Percentiles rank a stretch among this genome's conserved stretches.
Evolutionary conservation across 2,329 filamentous ascomycete genomes (phyloP).

Genomic region (Fusarium sambucinum): DNA sequence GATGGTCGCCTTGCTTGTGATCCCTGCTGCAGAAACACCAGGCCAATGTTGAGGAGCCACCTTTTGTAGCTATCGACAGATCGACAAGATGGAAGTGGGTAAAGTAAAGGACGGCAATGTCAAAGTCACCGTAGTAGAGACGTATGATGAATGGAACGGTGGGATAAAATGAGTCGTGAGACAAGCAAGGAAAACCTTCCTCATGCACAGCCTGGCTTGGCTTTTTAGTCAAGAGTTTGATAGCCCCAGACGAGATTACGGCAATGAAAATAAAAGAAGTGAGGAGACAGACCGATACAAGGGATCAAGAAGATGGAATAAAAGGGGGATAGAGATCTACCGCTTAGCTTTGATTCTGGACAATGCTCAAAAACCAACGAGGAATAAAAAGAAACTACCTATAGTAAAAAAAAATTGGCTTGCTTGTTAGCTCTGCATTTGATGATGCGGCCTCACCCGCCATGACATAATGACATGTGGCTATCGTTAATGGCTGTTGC

Average conservation of each 20-base stretch:
- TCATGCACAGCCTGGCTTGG: constrained; percentile 41
- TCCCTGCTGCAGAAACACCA: constrained; percentile 37
- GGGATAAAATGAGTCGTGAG: constrained; percentile 30
- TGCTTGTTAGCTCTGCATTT: constrained; percentile 27
- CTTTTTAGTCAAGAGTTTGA: constrained; percentile 18
- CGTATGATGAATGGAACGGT: constrained; percentile 14
- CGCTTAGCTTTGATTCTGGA: background rate
- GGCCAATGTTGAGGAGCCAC: constrained; percentile 31
- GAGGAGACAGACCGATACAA: background rate
- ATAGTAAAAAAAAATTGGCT: constrained; percentile 15
- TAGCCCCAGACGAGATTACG: constrained; percentile 24
- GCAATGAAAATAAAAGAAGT: constrained; percentile 16
- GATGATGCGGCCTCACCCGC: constrained; percentile 35
- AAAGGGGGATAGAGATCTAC: constrained; percentile 12
- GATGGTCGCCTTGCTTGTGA: constrained; percentile 26
- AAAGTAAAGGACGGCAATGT: constrained; percentile 3
- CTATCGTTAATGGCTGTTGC: constrained; percentile 4
- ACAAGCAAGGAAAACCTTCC: constrained; percentile 11
- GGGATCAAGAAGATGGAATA: background rate
- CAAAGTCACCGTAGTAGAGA: constrained; percentile 23
- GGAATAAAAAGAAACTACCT: background rate
- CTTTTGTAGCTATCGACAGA: constrained; percentile 35
- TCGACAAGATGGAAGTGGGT: constrained; percentile 31
- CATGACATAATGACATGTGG: constrained; percentile 40
- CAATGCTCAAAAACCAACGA: background rate